These are phyloP conservation scores for Chenopodium quinoa DNA, from an alignment of 148 eudicot genomes.

Conservation along the genomic window DNA sequence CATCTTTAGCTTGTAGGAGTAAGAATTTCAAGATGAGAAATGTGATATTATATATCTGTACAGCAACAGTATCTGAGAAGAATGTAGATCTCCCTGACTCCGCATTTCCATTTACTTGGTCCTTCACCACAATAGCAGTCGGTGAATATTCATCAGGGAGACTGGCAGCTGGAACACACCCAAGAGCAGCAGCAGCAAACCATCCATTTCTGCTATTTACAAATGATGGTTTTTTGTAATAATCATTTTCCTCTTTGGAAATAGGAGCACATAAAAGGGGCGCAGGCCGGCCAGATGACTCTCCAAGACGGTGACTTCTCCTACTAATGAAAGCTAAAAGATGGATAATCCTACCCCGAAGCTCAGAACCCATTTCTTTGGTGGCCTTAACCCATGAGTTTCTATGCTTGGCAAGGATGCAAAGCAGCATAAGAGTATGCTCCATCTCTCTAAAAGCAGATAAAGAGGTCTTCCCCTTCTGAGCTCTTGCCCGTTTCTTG, in stretches of 20 bases:
- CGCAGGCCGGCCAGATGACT: constrained; percentile 38
- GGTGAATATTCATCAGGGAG: constrained; percentile 41
- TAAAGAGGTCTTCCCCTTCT: constrained; percentile 50
- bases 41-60: constrained; percentile 67
- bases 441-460: constrained; percentile 70
- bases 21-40: constrained; percentile 71
- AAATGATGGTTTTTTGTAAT: constrained; percentile 52
- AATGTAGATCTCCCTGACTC: constrained; percentile 40
- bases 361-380: constrained; percentile 65
- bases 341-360: constrained; percentile 84
- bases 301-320: constrained; percentile 53
- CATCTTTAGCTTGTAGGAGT: constrained; percentile 77
- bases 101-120: constrained; percentile 30
- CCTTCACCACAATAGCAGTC: constrained; percentile 52
- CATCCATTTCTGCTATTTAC: constrained; percentile 69
- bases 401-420: constrained; percentile 62
- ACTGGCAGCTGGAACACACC: constrained; percentile 46
- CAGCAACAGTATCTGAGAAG: constrained; percentile 71
- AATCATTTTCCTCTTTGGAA: constrained; percentile 67
- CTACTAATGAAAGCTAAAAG: constrained; percentile 84
- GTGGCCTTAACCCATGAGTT: constrained; percentile 72
- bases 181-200: constrained; percentile 77
- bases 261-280: constrained; percentile 68
- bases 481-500: constrained; percentile 74
- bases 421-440: constrained; percentile 65